These are phyloP conservation scores for Apiospora sp. DNA, from an alignment of 2,329 filamentous ascomycete genomes.

Conservation along the genomic window DNA sequence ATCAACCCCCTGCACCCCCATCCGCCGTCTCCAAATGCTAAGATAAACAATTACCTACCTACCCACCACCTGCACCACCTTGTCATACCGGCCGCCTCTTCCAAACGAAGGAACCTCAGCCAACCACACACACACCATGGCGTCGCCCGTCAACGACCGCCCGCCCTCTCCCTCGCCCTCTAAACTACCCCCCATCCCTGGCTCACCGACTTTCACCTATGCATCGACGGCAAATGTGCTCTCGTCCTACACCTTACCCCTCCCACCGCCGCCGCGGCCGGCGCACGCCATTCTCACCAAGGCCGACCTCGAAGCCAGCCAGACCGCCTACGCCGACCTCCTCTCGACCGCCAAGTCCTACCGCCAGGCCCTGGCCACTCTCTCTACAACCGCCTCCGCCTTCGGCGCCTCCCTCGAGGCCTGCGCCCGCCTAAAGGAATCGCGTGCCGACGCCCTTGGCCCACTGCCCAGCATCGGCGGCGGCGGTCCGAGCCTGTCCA, in stretches of 20 bases:
- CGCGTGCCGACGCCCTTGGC: slow-evolving; percentile 64
- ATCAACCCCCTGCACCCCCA: neutral
- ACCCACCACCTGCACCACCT: slow-evolving; percentile 16
- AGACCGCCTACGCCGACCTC: slow-evolving; percentile 69
- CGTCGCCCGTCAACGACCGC: slow-evolving; percentile 14
- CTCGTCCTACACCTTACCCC: slow-evolving; percentile 65
- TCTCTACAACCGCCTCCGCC: slow-evolving; percentile 67
- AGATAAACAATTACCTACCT: slow-evolving; percentile 18
- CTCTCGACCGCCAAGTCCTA: slow-evolving; percentile 69
- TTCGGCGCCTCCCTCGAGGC: slow-evolving; percentile 72
- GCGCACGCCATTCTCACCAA: slow-evolving; percentile 68
- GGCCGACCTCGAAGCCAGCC: slow-evolving; percentile 68
- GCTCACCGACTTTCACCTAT: slow-evolving; percentile 70
- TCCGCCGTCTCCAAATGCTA: neutral
- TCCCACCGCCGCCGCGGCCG: slow-evolving; percentile 67
- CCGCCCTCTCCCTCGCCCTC: slow-evolving; percentile 51
- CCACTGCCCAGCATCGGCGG: slow-evolving; percentile 32
- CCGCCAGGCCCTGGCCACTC: slow-evolving; percentile 65
- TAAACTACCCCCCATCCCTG: slow-evolving; percentile 65
- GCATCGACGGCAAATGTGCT: slow-evolving; percentile 66
- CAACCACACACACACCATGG: slow-evolving; percentile 3
- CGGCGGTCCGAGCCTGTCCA: slow-evolving; percentile 49
- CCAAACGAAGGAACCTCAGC: slow-evolving; percentile 10
- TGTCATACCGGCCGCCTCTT: neutral
- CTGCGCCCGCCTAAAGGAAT: slow-evolving; percentile 73